Evolutionary conservation across 352 stramenopile species (phyloP), one percentile per base, ranked within the genome.

Genomic region (Pythium monospermum): DNA sequence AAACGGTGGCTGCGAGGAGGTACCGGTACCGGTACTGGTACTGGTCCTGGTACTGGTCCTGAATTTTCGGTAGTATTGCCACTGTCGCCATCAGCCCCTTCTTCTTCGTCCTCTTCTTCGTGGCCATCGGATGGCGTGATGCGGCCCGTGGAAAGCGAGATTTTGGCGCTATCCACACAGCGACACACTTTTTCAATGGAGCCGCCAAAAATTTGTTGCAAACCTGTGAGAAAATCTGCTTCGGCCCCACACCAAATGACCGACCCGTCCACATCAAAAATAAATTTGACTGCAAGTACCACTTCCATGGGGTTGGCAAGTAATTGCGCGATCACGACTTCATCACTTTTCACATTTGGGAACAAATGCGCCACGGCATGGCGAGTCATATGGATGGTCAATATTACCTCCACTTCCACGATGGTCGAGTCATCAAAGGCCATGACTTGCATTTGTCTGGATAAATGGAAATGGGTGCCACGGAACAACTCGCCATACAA

Each of bases 401-500:
- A 8, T 8, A 8, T 8, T 35, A 35, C 7, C 30, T 13, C 7
- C 30, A 35, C 30, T 35, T 35, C 13, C 30, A 35, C 30, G 7
- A 35, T 13, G 30, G 30, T 13, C 13, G 30, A 13, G 8, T 35
- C 30, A 8, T 35, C 30, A 8, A 35, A 35, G 8, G 8, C 7
- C 30, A 13, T 13, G 30, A 13, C 13, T 13, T 8, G 8, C 8
- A 13, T 35, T 35, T 35, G 8, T 13, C 30, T 35, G n/a, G n/a
- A n/a, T 13, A 35, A 8, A 35, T 8, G 7, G 7, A 35, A 35
- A 35, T 35, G 30, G 7, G 13, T 35, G 7, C 7, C 13, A 13
- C 13, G 40, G 47, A 66, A 79, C 36, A 73, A 68, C 13, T 51
- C 30, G 16, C 46, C 64, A 50, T 79, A 78, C 10, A 64, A 57